A percentile compares a stretch with the other conserved stretches of the same genome.
These are phyloP conservation scores for Volvox africanus DNA, from an alignment of 139 green algal species.

Conservation along the genomic window DNA sequence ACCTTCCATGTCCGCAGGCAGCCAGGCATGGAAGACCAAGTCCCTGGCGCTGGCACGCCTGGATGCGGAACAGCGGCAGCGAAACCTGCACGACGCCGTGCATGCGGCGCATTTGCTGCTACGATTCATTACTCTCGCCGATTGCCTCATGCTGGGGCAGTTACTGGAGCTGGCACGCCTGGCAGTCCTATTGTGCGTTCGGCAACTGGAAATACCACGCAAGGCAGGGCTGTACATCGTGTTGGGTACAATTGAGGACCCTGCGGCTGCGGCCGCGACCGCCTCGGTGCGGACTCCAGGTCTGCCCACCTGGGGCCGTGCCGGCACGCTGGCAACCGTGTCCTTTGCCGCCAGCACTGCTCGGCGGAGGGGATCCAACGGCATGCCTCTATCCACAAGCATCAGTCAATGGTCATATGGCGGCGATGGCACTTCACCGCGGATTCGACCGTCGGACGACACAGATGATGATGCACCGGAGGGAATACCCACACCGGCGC, in stretches of 20 bases:
- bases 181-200: conserved; percentile 38
- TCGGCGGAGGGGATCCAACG: neutral
- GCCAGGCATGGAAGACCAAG: conserved; percentile 41
- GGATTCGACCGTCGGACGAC: neutral
- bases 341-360: neutral
- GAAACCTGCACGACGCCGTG: conserved; percentile 29
- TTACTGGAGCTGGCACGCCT: conserved; percentile 53
- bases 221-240: conserved; percentile 45
- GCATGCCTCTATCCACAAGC: neutral
- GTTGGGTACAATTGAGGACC: conserved; percentile 23
- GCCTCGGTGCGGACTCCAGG: neutral
- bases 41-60: conserved; percentile 18
- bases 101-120: conserved; percentile 35
- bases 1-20: neutral
- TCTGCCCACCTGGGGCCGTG: conserved; percentile 22
- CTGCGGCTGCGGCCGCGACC: neutral
- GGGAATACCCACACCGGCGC: neutral
- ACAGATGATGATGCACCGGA: neutral
- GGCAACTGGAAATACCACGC: conserved; percentile 44
- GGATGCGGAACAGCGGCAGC: conserved; percentile 9
- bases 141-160: conserved; percentile 54
- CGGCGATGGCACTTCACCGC: neutral
- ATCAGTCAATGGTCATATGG: neutral
- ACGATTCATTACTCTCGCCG: conserved; percentile 51
- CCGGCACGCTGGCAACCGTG: neutral